These are phyloP conservation scores for Arthrobotrys iridis DNA, from an alignment of 2,329 filamentous ascomycete genomes.

Conservation along the genomic window DNA sequence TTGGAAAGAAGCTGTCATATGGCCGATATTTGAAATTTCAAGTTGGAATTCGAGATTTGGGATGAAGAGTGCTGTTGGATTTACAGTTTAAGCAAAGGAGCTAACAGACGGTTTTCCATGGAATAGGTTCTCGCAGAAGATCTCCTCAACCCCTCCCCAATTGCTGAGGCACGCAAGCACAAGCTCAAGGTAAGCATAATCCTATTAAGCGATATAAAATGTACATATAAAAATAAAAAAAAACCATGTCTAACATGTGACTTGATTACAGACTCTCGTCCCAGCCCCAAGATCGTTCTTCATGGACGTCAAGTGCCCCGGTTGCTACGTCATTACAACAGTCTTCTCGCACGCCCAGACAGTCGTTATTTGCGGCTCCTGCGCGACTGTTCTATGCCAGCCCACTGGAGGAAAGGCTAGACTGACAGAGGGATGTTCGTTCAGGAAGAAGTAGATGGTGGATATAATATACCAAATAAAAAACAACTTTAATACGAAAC, in stretches of 20 bases:
- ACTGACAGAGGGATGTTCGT: constrained; percentile 99
- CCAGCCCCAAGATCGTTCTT: constrained; percentile 98
- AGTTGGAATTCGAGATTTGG: neutral
- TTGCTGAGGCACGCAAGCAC: constrained; percentile 99
- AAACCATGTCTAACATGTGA: constrained; percentile 30
- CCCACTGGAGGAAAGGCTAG: constrained; percentile 99
- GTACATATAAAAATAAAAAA: constrained; percentile 24
- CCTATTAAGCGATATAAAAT: constrained; percentile 19
- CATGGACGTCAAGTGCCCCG: constrained; percentile 99
- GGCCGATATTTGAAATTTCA: neutral
- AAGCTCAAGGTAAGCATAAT: constrained; percentile 91
- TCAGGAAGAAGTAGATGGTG: constrained; percentile 96
- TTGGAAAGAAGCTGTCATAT: neutral
- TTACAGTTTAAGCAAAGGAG: neutral
- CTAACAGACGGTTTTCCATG: constrained; percentile 53
- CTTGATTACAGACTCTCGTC: constrained; percentile 77
- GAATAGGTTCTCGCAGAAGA: constrained; percentile 98
- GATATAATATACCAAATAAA: constrained; percentile 48
- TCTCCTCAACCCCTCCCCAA: constrained; percentile 98
- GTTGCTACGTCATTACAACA: constrained; percentile 99
- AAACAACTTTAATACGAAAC: constrained; percentile 61
- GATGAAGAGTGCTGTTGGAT: neutral
- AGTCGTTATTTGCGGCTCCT: constrained; percentile 99
- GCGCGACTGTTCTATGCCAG: constrained; percentile 99
- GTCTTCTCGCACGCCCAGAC: constrained; percentile 99